These are phyloP conservation scores for Debaryomycetaceae sp. DNA, from an alignment of 1,139 yeast genomes.

Conservation along the genomic window DNA sequence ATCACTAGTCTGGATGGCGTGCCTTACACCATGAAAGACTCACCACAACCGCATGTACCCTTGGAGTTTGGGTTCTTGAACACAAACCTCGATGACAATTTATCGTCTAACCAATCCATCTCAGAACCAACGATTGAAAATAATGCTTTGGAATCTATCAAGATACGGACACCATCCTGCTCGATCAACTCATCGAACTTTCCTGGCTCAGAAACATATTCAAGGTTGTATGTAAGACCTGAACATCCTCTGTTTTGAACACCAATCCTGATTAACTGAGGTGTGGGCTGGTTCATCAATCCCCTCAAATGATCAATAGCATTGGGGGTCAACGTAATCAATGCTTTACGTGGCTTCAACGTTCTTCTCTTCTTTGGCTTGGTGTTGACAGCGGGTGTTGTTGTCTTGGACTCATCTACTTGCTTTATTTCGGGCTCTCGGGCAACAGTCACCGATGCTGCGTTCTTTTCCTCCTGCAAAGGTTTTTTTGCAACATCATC, in stretches of 20 bases:
- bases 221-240: slow-evolving; percentile 86
- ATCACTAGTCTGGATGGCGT: no score
- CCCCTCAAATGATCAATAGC: slow-evolving; percentile 71
- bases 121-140: slow-evolving; percentile 95
- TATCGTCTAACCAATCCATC: slow-evolving; percentile 98
- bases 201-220: slow-evolving; percentile 85
- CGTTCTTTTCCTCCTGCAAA: not conserved
- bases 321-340: slow-evolving; percentile 70
- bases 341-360: slow-evolving; percentile 79
- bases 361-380: slow-evolving; percentile 56
- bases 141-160: slow-evolving; percentile 92
- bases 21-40: slow-evolving; percentile 84
- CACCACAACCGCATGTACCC: slow-evolving; percentile 99
- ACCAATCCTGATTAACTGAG: slow-evolving; percentile 86
- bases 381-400: slow-evolving; percentile 7
- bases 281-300: slow-evolving; percentile 75
- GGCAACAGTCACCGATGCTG: slow-evolving; percentile 1
- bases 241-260: slow-evolving; percentile 97
- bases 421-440: slow-evolving; percentile 3
- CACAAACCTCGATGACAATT: slow-evolving; percentile 81
- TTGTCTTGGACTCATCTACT: slow-evolving; percentile 3
- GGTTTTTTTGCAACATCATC: not conserved
- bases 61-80: slow-evolving; percentile 94
- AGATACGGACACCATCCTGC: slow-evolving; percentile 90
- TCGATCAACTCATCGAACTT: slow-evolving; percentile 90